phyloP scores from a whole-genome alignment of 352 stramenopile genomes.

The Pythium phragmiticola region DNA sequence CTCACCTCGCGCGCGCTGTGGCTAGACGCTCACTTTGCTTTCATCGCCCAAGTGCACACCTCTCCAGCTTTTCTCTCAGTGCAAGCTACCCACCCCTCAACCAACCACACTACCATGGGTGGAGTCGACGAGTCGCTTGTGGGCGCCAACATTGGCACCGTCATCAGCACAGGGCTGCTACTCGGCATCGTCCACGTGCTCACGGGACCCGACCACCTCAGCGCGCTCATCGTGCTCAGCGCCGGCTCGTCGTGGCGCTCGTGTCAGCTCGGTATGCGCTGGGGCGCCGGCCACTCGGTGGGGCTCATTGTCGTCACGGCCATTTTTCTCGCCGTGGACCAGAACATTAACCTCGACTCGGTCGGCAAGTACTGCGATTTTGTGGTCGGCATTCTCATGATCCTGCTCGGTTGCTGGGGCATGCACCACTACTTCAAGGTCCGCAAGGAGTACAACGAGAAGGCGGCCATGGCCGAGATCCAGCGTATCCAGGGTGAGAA shows the following conservation, averaged over 20 bases:
- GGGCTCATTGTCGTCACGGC: conserved; percentile 71
- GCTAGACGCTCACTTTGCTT: conserved; percentile 6
- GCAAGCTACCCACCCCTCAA: background rate
- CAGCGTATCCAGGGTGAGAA: conserved; percentile 27
- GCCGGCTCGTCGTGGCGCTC: conserved; percentile 69
- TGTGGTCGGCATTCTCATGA: conserved; percentile 64
- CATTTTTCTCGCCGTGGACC: conserved; percentile 55
- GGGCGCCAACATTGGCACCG: conserved; percentile 31
- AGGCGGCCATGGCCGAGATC: conserved; percentile 30
- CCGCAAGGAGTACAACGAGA: conserved; percentile 35
- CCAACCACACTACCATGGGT: conserved; percentile 29
- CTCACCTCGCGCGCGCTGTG: background rate
- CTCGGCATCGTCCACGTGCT: conserved; percentile 58
- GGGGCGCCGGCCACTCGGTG: conserved; percentile 80
- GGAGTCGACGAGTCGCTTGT: conserved; percentile 37
- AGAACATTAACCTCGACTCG: conserved; percentile 38
- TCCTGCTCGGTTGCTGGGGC: conserved; percentile 41
- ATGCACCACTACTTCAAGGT: conserved; percentile 42
- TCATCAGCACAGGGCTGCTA: conserved; percentile 53
- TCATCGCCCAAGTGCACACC: background rate
- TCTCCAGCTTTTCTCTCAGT: background rate
- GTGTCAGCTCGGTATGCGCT: conserved; percentile 81
- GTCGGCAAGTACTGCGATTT: conserved; percentile 56
- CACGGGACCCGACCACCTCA: conserved; percentile 84
- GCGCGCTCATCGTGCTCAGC: conserved; percentile 79